Evolutionary conservation across 345 rosid genomes (phyloP), one percentile per base, ranked within the genome.

Genomic region (Pseudoturritis turrita): DNA sequence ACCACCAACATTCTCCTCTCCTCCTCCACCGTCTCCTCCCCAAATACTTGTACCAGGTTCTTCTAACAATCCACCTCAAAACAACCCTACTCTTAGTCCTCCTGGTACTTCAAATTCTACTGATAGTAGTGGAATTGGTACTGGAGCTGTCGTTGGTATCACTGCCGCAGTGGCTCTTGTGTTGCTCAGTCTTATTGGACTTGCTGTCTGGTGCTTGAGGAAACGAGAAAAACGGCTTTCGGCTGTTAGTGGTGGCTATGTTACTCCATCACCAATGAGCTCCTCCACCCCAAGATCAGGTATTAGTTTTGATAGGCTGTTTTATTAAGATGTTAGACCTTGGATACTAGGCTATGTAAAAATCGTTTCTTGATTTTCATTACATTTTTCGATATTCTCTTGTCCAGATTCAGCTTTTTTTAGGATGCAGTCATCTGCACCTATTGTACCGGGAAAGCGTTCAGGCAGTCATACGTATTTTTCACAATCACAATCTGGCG

Each of bases 271-370:
- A 13, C 86, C 89, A 7, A 23, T 72, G 49, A 84, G 73, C 58
- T 82, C 96, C 67, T 79, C 96, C 55, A 80, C 92, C 21, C 60
- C 87, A 29, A 79, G 75, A 81, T 74, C 96, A 86, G 97, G 98
- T 94, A 41, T 8, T 39, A 39, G 15, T 10, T 7, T 59, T 69
- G 46, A 25, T 31, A 46, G 15, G 6, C 47, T 25, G 33, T 65
- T 22, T 57, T 15, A 13, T 58, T 23, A 21, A 36, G 1, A 41
- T 25, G 10, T 46, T 4, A n/a, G 5, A 29, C 14, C 14, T 11
- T 5, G 15, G 17, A 21, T 13, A 17, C 29, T 17, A 4, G 9
- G 22, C 11, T 41, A 15, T 29, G 59, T 44, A 15, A 19, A 39
- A 4, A 12, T 12, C 47, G 39, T 14, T 56, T 62, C 68, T 72